Evolutionary conservation across 805 yeast genomes (phyloP), one percentile per base, ranked within the genome.

Genomic region (Dipodascopsis tothii): DNA sequence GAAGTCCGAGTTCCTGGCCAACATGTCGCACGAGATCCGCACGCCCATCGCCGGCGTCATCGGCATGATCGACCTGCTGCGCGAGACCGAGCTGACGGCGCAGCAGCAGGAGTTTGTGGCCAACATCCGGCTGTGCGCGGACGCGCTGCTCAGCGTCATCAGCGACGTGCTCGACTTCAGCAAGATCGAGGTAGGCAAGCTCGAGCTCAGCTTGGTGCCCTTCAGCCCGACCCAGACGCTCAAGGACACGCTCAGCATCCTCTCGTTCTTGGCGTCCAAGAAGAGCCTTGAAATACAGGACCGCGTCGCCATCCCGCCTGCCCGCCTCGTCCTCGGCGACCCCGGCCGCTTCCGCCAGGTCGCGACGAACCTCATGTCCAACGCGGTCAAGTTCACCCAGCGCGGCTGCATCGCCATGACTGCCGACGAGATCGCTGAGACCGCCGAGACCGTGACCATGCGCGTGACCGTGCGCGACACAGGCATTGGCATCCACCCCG

Each of bases 1-100:
- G 54, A 74, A 73, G 58, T 74, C 78, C 3, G 72, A 74, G 41
- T 74, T 74, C 54, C 55, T 74, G 45, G 71, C 71, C 5, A 74
- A 74, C 48, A 74, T 74, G 79, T 73, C 78, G 1, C 79, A 74
- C 52, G 79, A 74, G 50, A 73, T 74, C 39, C 60, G 79, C 39
- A 74, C 79, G 1, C 79, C 79, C 1, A 74, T 74, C 59, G 74
- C 75, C 52, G 71, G 75, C 2, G 61, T 72, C 25, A 60, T 72
- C 44, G 70, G 74, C 16, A 72, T 74, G 56, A 66, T 74, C 2
- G 67, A 73, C 2, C 69, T 74, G 48, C 60, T 74, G 43, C 58
- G 74, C 41, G 77, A 73, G 46, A 74, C 79, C 0, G 65, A 63
- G 3, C 58, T 74, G 45, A 64, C 59, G 11, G 62, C 59, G 27